These are phyloP conservation scores for Aegilops sharonensis DNA, from an alignment of 176 grass and related monocot genomes.

Conservation along the genomic window DNA sequence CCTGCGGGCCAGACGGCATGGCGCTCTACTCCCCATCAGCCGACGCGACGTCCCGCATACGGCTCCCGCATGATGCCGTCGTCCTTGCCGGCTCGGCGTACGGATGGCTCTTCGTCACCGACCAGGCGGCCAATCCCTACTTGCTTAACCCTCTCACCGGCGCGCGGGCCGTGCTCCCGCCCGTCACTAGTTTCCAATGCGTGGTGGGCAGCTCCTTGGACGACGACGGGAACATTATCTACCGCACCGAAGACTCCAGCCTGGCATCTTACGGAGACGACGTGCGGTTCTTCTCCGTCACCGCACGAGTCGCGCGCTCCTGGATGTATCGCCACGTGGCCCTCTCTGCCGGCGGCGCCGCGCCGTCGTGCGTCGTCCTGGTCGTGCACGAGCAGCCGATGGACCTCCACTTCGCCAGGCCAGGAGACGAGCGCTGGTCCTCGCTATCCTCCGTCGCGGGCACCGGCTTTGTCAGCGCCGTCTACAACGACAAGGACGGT, in stretches of 20 bases:
- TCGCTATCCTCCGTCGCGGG: background rate
- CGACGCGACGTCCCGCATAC: background rate
- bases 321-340: background rate
- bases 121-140: constrained; percentile 18
- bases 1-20: background rate
- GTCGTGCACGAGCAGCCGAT: background rate
- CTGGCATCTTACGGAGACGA: background rate
- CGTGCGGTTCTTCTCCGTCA: background rate
- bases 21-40: constrained; percentile 18
- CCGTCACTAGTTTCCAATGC: background rate
- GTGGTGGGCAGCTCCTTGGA: background rate
- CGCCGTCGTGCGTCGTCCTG: background rate
- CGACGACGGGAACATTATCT: background rate
- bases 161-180: background rate
- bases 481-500: background rate
- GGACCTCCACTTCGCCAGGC: constrained; percentile 14
- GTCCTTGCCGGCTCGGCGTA: background rate
- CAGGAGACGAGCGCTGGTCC: constrained; percentile 5
- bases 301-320: background rate
- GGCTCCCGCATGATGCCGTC: background rate
- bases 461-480: background rate
- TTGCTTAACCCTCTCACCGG: constrained; percentile 37
- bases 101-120: constrained; percentile 31
- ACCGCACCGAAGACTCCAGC: background rate
- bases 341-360: background rate